phyloP scores from a whole-genome alignment of 2,329 filamentous ascomycete species.

The Hymenoscyphus repandus region DNA sequence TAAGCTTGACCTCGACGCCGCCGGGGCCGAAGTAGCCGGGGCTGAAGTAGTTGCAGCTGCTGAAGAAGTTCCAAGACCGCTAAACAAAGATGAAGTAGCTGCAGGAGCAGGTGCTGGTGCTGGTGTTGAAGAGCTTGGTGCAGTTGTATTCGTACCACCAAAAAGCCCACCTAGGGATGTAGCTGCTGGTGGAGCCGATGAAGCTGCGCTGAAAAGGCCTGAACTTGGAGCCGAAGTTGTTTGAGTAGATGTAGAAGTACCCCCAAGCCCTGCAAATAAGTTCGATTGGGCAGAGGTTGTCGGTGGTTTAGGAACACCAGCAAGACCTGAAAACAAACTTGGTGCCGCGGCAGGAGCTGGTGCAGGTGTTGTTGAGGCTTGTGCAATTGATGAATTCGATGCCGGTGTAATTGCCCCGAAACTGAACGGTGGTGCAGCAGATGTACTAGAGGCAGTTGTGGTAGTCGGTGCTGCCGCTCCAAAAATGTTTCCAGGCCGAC shows the following conservation, averaged over 20 bases:
- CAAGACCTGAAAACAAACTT: not conserved
- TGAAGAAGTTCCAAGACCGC: constrained; percentile 1
- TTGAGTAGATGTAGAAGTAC: not conserved
- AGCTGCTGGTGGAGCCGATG: too few species aligned
- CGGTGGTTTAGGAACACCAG: constrained; percentile 10
- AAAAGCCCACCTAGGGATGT: too few species aligned
- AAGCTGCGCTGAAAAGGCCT: too few species aligned
- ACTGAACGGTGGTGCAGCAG: not conserved
- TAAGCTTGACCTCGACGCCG: constrained; percentile 21
- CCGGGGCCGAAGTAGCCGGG: constrained; percentile 12
- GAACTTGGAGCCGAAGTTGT: not conserved
- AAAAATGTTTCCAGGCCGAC: constrained; percentile 2
- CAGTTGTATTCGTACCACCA: not conserved
- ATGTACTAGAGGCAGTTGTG: constrained; percentile 1
- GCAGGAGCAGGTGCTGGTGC: not conserved
- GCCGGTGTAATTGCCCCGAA: not conserved
- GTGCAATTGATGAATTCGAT: not conserved
- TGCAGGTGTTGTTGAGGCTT: constrained; percentile 10
- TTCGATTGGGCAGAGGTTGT: constrained; percentile 8
- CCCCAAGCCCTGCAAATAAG: not conserved
- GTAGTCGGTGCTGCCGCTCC: constrained; percentile 11
- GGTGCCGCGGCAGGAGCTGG: not conserved
- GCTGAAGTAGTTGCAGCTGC: constrained; percentile 8
- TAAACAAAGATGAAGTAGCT: constrained; percentile 8
- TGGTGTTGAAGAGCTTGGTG: not conserved